Evolutionary conservation across 768 basidiomycete genomes (phyloP).

Genomic region (Amanita muscaria): DNA sequence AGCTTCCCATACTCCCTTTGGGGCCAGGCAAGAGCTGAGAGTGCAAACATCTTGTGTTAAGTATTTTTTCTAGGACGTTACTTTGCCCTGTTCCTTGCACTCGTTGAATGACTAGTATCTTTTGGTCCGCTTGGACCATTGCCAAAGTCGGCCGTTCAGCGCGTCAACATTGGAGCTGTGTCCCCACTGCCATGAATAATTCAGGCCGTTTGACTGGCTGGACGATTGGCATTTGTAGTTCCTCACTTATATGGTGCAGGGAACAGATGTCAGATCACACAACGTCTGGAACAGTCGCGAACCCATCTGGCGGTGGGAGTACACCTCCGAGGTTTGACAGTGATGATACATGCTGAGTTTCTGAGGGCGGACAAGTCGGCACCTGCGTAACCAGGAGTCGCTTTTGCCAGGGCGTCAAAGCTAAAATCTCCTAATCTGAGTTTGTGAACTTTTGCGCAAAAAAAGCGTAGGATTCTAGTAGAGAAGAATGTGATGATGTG

Average conservation of each 20-base stretch:
- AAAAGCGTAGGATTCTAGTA: conserved; percentile 83
- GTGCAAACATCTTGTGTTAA: too few species aligned
- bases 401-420: conserved; percentile 76
- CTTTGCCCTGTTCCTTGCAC: too few species aligned
- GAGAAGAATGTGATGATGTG: too few species aligned
- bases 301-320: too few species aligned
- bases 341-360: conserved; percentile 89
- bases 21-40: too few species aligned
- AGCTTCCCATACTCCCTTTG: too few species aligned
- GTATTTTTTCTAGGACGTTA: too few species aligned
- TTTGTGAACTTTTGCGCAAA: conserved; percentile 77
- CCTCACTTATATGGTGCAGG: conserved; percentile 75
- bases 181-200: conserved; percentile 81
- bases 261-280: conserved; percentile 95
- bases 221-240: conserved; percentile 96
- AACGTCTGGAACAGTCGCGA: conserved; percentile 93
- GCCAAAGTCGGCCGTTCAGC: too few species aligned
- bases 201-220: conserved; percentile 89
- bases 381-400: conserved; percentile 95
- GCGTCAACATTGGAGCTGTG: too few species aligned
- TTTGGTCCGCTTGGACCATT: too few species aligned
- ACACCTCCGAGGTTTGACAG: conserved; percentile 88
- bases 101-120: too few species aligned
- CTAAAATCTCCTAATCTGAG: conserved; percentile 86
- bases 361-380: conserved; percentile 89